Base-by-base conservation (phyloP, 73 alveolate genomes). In the Symbiodinium pilosum region DNA sequence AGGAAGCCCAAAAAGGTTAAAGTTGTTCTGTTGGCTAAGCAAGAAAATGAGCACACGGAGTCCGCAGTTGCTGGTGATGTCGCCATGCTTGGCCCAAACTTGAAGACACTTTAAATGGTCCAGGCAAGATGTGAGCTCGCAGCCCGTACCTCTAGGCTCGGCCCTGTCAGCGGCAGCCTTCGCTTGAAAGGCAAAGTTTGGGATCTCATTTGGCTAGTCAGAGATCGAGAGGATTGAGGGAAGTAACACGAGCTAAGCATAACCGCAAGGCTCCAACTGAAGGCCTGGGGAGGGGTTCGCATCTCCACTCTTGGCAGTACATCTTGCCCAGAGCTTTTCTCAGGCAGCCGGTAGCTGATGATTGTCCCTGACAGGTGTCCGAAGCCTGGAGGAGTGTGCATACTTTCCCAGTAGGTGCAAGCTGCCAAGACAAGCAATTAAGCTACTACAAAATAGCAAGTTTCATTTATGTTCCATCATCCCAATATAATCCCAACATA, bases 231-330 rank as follows among this genome's bases (percentile, higher is more conserved):
- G 59, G 14, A 9, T 47, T 47, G 14, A 14, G 59, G 59, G 59
- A 47, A 14, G 59, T 47, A 6, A 47, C 59, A n/a, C n/a, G n/a
- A n/a, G n/a, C n/a, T n/a, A n/a, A n/a, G n/a, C n/a, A n/a, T n/a
- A n/a, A n/a, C n/a, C n/a, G n/a, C n/a, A n/a, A n/a, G n/a, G n/a
- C n/a, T n/a, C 59, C 39, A 64, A 64, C 81, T 64, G 81, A 38
- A 64, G 38, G 81, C 14, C 81, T 24, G 81, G 81, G 81, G 39
- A n/a, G 81, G 81, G 81, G 81, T 18, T 64, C 81, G 38, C 81
- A 64, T 64, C 81, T 64, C 81, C 39, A 64, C 38, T 24, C 81
- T 28, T 34, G 81, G 81, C 24, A 18, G 24, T 56, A 7, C 26
- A 28, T 64, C 81, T 24, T 64, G 39, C 81, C 81, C 4, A 14